Evolutionary conservation across 2,329 filamentous ascomycete genomes (phyloP).

Genomic region (Lachnellula occidentalis): DNA sequence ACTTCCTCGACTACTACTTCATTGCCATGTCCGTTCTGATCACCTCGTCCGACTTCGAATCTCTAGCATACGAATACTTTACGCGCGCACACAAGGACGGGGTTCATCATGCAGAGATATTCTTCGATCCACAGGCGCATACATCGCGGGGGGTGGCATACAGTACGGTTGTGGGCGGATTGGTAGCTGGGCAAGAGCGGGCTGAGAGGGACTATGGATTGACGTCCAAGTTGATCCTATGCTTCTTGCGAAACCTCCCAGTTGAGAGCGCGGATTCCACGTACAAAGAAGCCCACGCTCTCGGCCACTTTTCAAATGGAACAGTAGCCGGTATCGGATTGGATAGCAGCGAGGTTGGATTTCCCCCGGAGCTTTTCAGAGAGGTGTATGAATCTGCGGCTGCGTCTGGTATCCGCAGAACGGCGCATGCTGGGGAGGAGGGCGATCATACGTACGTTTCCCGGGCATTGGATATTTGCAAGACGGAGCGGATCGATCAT

Average conservation of each 20-base stretch:
- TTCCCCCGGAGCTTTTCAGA: constrained; percentile 54
- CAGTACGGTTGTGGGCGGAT: constrained; percentile 57
- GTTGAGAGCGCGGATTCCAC: constrained; percentile 47
- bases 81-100: constrained; percentile 55
- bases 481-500: constrained; percentile 66
- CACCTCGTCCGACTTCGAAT: constrained; percentile 62
- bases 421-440: constrained; percentile 73
- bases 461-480: constrained; percentile 55
- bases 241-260: constrained; percentile 66
- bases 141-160: constrained; percentile 57
- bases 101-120: constrained; percentile 69
- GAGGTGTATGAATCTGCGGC: constrained; percentile 54
- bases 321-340: constrained; percentile 59
- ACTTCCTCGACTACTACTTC: constrained; percentile 77
- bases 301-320: constrained; percentile 45
- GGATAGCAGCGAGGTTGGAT: constrained; percentile 57
- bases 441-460: constrained; percentile 62
- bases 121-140: constrained; percentile 78
- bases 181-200: constrained; percentile 52
- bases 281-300: constrained; percentile 38
- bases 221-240: constrained; percentile 62
- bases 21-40: constrained; percentile 67
- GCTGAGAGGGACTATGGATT: constrained; percentile 60
- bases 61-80: constrained; percentile 68
- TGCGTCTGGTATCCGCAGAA: constrained; percentile 51